Evolutionary conservation across 768 basidiomycete species (phyloP).

Genomic region (Lyophyllum shimeji): DNA sequence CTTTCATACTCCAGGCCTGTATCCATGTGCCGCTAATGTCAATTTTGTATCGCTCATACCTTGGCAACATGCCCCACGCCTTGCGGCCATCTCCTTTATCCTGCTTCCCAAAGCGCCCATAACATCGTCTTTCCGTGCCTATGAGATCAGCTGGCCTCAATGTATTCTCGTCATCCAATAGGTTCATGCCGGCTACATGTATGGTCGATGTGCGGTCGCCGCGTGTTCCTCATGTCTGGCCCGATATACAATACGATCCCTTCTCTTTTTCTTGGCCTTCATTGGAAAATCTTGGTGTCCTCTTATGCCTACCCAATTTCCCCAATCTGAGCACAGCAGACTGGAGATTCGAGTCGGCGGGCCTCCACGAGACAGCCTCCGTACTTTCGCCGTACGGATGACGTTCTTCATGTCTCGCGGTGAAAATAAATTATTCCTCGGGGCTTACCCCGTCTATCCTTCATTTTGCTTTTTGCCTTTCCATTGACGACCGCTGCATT

Average conservation of each 20-base stretch:
- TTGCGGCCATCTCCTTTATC: not conserved
- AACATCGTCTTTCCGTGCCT: not conserved
- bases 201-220: not conserved
- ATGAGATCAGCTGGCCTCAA: not conserved
- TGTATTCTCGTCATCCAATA: not conserved
- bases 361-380: no score
- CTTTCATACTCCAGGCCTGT: not conserved
- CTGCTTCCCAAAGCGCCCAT: not conserved
- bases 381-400: not conserved
- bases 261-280: not conserved
- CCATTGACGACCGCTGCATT: not conserved
- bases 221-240: not conserved
- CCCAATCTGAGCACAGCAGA: not conserved
- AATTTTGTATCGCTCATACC: not conserved
- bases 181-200: not conserved
- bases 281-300: not conserved
- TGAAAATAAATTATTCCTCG: not conserved
- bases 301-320: not conserved
- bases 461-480: not conserved
- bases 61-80: not conserved
- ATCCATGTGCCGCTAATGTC: not conserved
- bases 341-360: no score
- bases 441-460: not conserved
- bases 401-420: not conserved
- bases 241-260: not conserved